A percentile compares a stretch with the other conserved stretches of the same genome.
phyloP scores from a whole-genome alignment of 768 basidiomycete genomes.

The Tylopilus intermedius region DNA sequence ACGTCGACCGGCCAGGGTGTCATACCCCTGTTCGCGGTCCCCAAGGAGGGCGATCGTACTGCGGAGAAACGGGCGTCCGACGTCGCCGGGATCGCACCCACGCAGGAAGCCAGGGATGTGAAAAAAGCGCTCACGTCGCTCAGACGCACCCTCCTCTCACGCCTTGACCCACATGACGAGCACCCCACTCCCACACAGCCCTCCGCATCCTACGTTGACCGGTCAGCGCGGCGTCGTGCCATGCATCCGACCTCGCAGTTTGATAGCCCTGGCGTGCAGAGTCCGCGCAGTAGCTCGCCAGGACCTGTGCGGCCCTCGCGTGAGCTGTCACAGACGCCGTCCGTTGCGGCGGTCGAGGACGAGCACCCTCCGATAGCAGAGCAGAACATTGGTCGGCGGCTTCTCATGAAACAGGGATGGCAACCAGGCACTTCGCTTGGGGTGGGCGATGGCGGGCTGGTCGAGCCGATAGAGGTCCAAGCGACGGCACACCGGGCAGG shows the following conservation, averaged over 20 bases:
- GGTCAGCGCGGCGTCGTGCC: constrained; percentile 66
- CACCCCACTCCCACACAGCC: constrained; percentile 13
- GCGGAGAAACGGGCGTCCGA: constrained; percentile 23
- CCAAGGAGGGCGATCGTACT: constrained; percentile 12
- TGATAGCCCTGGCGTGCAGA: constrained; percentile 49
- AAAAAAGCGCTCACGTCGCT: constrained; percentile 65
- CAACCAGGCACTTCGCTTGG: constrained; percentile 49
- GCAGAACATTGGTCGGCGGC: constrained; percentile 61
- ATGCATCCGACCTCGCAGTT: constrained; percentile 47
- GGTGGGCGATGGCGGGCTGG: constrained; percentile 26
- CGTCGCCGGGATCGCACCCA: constrained; percentile 2
- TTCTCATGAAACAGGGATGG: constrained; percentile 77
- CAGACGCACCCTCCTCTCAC: constrained; percentile 57
- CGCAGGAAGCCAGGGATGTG: constrained; percentile 39
- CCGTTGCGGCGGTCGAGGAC: constrained; percentile 7
- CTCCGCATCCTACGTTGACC: constrained; percentile 48
- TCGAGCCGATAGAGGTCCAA: constrained; percentile 55
- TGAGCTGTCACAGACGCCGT: constrained; percentile 21
- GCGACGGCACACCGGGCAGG: constrained; percentile 45
- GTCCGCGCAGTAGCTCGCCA: constrained; percentile 20
- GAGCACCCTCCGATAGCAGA: constrained; percentile 41
- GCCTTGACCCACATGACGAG: constrained; percentile 33
- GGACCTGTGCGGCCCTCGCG: constrained; percentile 8
- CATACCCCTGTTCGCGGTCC: constrained; percentile 48
- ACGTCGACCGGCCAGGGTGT: constrained; percentile 46